These are phyloP conservation scores for Hordeum vulgare DNA, from an alignment of 176 grass and related monocot genomes.

Conservation along the genomic window MorexV3_pseudomolecules_assembly NC_058519.1:194908289-194908788, in stretches of 20 bases:
- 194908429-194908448: constrained; percentile 42
- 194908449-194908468: constrained; percentile 36
- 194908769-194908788: constrained; percentile 33
- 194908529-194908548: background rate
- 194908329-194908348: constrained; percentile 30
- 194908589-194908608: background rate
- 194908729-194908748: constrained; percentile 15
- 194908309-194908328: constrained; percentile 71
- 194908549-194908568: background rate
- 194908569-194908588: background rate
- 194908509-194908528: background rate
- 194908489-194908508: background rate
- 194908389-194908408: constrained; percentile 40
- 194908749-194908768: background rate
- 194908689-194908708: background rate
- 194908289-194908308: constrained; percentile 61
- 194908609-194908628: background rate
- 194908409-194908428: constrained; percentile 39
- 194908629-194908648: constrained; percentile 74
- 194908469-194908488: constrained; percentile 15
- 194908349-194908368: constrained; percentile 96
- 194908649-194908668: constrained; percentile 60
- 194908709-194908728: constrained; percentile 9
- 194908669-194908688: constrained; percentile 28
- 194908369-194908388: constrained; percentile 81